phyloP scores from a whole-genome alignment of 352 stramenopile genomes.

The Phytopythium delawarense region DNA sequence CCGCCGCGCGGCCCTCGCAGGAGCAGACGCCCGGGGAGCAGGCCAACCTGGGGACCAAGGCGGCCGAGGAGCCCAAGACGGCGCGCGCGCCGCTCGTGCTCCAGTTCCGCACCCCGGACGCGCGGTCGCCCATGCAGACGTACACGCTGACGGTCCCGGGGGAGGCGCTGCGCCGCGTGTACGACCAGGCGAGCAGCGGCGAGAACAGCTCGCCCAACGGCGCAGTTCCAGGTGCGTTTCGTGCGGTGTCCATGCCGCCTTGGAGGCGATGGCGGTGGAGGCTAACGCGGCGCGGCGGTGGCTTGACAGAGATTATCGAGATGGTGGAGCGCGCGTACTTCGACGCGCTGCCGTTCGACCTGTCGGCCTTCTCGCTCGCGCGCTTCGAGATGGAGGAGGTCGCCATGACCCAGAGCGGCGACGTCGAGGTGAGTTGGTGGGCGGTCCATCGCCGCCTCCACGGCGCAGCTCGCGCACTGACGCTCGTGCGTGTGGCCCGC shows the following conservation, averaged over 20 bases:
- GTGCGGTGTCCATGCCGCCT: neutral
- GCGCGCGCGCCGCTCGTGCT: constrained; percentile 36
- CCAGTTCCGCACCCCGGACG: constrained; percentile 40
- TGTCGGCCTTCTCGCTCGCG: constrained; percentile 45
- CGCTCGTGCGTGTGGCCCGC: neutral
- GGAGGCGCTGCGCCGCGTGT: constrained; percentile 38
- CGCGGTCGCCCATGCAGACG: constrained; percentile 33
- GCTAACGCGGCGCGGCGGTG: neutral
- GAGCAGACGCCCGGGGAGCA: constrained; percentile 4
- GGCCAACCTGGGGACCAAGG: constrained; percentile 3
- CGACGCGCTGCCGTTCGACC: constrained; percentile 44
- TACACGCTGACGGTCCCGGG: constrained; percentile 66
- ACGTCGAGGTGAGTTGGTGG: constrained; percentile 29
- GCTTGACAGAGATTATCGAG: constrained; percentile 40
- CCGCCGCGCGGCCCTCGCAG: neutral
- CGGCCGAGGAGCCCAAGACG: constrained; percentile 10
- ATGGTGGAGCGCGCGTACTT: constrained; percentile 52
- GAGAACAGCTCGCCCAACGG: constrained; percentile 9
- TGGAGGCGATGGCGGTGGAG: neutral
- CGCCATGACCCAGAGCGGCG: constrained; percentile 29
- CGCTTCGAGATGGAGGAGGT: constrained; percentile 47
- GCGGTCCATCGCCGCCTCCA: no score
- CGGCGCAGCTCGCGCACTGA: neutral
- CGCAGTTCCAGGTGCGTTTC: constrained; percentile 26
- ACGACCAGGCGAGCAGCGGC: constrained; percentile 24